Conservation (phyloP, 768 basidiomycete species). For the Russula sp. region DNA sequence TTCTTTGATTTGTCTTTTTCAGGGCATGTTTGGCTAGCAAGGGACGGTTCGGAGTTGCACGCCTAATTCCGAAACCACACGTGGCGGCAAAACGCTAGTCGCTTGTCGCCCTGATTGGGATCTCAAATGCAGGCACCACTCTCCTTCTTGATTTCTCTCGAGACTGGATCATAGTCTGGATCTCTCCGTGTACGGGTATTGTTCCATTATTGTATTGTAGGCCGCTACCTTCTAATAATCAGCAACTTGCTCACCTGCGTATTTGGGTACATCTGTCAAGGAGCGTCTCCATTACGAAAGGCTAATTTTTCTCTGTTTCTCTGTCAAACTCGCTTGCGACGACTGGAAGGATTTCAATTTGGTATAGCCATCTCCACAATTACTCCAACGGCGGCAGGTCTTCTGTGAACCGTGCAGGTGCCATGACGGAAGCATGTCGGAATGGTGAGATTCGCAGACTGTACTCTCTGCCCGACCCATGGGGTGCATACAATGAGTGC, state of each 20-base stretch:
- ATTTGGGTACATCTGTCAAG: constrained; percentile 4
- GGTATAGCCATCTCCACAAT: constrained; percentile 11
- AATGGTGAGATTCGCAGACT: constrained; percentile 22
- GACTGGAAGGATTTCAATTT: constrained; percentile 19
- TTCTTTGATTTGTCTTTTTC: constrained; percentile 24
- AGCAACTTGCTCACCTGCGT: constrained; percentile 1
- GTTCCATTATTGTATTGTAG: background rate
- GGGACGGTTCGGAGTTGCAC: constrained; percentile 24
- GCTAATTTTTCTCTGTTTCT: constrained; percentile 11
- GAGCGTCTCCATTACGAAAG: constrained; percentile 13
- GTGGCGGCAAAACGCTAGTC: constrained; percentile 15
- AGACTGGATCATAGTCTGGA: background rate
- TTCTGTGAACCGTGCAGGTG: constrained; percentile 22
- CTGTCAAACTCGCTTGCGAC: constrained; percentile 7
- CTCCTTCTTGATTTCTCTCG: constrained; percentile 20
- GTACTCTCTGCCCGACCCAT: constrained; percentile 6
- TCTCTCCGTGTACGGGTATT: constrained; percentile 1
- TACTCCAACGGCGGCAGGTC: constrained; percentile 17
- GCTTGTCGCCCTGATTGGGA: constrained; percentile 26
- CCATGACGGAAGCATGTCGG: constrained; percentile 25
- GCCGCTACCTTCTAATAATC: background rate
- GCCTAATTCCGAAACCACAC: constrained; percentile 27
- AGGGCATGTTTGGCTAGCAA: constrained; percentile 9
- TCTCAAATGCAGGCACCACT: constrained; percentile 23
- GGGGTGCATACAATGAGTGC: background rate